Conservation (phyloP, 2,329 filamentous ascomycete genomes). For the Fusarium hainanense region DNA sequence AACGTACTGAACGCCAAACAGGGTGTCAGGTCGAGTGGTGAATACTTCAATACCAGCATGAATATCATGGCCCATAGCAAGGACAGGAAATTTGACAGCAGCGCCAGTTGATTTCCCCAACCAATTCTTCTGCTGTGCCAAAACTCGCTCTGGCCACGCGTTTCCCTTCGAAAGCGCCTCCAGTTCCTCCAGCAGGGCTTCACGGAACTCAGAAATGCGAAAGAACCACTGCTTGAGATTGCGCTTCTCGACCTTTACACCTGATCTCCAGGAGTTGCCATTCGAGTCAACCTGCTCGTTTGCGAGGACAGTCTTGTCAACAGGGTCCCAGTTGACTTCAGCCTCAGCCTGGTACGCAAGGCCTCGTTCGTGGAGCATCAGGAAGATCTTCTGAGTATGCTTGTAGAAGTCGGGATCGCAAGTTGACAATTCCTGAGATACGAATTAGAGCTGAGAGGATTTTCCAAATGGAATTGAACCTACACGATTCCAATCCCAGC, state of each 20-base stretch:
- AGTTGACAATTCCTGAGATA: conserved; percentile 78
- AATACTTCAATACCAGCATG: conserved; percentile 74
- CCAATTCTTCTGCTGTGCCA: conserved; percentile 89
- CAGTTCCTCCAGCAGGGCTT: conserved; percentile 77
- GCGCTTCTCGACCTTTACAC: conserved; percentile 83
- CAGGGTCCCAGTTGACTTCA: conserved; percentile 88
- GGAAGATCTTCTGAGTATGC: conserved; percentile 87
- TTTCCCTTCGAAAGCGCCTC: conserved; percentile 70
- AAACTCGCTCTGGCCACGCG: conserved; percentile 84
- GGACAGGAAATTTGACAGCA: conserved; percentile 75
- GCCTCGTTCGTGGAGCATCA: conserved; percentile 77
- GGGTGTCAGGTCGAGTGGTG: conserved; percentile 85
- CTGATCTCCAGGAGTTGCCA: conserved; percentile 87
- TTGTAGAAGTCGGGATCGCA: conserved; percentile 89
- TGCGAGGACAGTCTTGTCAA: conserved; percentile 88
- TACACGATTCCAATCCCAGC: conserved; percentile 86
- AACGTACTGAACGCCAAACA: conserved; percentile 88
- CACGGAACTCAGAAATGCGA: conserved; percentile 81
- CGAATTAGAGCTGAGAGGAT: conserved; percentile 1
- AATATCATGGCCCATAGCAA: conserved; percentile 55
- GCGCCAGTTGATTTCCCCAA: conserved; percentile 82
- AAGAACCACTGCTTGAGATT: conserved; percentile 91
- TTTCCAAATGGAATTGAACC: conserved; percentile 48
- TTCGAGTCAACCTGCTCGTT: conserved; percentile 94
- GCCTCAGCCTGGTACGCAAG: conserved; percentile 87